phyloP scores from a whole-genome alignment of 768 basidiomycete genomes.

The Boletellus sp. region DNA sequence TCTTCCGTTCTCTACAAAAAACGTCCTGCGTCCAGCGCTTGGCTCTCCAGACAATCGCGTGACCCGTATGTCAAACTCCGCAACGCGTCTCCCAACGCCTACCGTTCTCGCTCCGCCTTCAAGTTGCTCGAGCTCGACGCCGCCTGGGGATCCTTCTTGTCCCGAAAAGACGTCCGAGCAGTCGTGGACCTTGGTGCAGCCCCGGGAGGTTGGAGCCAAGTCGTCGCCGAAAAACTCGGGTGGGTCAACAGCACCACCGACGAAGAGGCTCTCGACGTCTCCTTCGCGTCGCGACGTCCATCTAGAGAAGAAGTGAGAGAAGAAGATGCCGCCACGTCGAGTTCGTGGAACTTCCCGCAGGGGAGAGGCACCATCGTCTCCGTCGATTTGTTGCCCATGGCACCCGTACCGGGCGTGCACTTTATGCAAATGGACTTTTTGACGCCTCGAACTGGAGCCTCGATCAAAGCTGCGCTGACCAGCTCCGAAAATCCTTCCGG shows the following conservation, averaged over 20 bases:
- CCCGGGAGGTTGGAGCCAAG: constrained; percentile 94
- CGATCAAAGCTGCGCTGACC: constrained; percentile 41
- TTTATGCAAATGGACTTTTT: constrained; percentile 81
- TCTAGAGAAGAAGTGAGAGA: neutral
- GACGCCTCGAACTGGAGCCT: constrained; percentile 42
- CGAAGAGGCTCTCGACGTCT: no score
- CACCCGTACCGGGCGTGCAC: constrained; percentile 67
- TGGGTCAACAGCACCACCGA: constrained; percentile 29
- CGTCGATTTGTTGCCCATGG: constrained; percentile 75
- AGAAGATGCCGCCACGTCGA: neutral
- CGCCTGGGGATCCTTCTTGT: constrained; percentile 50
- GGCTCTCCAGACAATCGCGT: constrained; percentile 65
- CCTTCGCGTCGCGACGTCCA: neutral
- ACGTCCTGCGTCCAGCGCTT: constrained; percentile 46
- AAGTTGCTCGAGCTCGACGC: constrained; percentile 82
- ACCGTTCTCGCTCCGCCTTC: constrained; percentile 86
- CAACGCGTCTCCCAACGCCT: constrained; percentile 41
- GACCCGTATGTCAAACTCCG: constrained; percentile 72
- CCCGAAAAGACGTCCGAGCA: constrained; percentile 47
- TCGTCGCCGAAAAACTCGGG: constrained; percentile 62
- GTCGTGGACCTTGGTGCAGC: constrained; percentile 90
- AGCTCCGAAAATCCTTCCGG: constrained; percentile 30
- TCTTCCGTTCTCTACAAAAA: constrained; percentile 30
- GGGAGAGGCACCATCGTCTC: constrained; percentile 55
- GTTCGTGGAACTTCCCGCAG: constrained; percentile 25